Conservation (phyloP, 768 basidiomycete species). For the Tylopilus balloui region DNA sequence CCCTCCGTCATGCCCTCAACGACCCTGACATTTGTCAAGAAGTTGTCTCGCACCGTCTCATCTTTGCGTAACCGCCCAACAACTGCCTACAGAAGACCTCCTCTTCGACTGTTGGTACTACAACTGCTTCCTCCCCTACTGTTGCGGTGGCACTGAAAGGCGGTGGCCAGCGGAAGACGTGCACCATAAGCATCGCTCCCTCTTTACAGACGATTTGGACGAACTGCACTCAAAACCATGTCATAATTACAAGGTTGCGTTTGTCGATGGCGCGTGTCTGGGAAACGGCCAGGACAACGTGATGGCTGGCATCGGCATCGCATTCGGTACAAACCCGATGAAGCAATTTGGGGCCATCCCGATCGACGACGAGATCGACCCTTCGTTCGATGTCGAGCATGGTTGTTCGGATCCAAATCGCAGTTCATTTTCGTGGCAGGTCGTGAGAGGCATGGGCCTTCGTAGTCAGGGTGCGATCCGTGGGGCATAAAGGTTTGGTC, state of each 20-base stretch:
- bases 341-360: constrained; percentile 26
- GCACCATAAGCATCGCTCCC: neutral
- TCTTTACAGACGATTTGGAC: neutral
- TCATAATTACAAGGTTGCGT: constrained; percentile 29
- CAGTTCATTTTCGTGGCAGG: too few species aligned
- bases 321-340: constrained; percentile 13
- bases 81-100: constrained; percentile 9
- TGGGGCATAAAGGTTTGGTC: too few species aligned
- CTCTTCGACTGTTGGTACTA: constrained; percentile 9
- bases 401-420: too few species aligned
- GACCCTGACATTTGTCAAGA: constrained; percentile 2
- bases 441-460: too few species aligned
- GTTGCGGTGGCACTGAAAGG: constrained; percentile 7
- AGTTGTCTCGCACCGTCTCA: constrained; percentile 14
- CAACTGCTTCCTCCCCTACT: constrained; percentile 12
- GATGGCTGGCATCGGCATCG: constrained; percentile 30
- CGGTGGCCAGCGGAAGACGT: neutral
- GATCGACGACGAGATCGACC: constrained; percentile 23
- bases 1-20: constrained; percentile 7
- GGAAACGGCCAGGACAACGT: constrained; percentile 26
- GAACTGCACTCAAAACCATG: constrained; percentile 6
- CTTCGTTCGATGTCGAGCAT: too few species aligned
- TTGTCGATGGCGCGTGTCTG: constrained; percentile 34
- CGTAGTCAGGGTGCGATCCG: too few species aligned
- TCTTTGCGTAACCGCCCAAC: constrained; percentile 5